Evolutionary conservation across 2,329 filamentous ascomycete species (phyloP), one percentile per base, ranked within the genome.

Genomic region (Blumeriella jaapii): DNA sequence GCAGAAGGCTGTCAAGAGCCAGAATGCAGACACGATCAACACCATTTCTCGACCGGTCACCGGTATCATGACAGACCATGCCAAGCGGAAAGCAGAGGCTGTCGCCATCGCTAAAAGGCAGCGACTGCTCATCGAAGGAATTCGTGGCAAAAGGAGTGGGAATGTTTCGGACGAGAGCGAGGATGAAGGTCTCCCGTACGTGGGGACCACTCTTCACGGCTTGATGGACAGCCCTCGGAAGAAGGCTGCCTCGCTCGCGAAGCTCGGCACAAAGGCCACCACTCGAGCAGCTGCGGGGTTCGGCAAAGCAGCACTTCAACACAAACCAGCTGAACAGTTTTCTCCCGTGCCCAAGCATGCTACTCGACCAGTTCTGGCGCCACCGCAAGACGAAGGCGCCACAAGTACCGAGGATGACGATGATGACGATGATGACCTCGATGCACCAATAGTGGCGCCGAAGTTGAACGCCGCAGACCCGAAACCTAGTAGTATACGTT

Each of bases 1-100:
- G 28, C 80, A 79, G 55, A 59, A 62, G 20, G 59, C 63, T 22
- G 71, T 74, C 3, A 69, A 63, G 44, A 53, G 61, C 7, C 65
- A 68, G 31, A 76, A 76, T 43, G 67, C 67, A 1, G 63, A 64
- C 2, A 56, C 55, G 6, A 56, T 65, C 29, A 51, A 49, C 30
- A 52, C 51, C 1, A 58, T 65, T 6, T 56, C 54, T 9, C 51
- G 62, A 22, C 59, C 59, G 2, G 61, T 62, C 2, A 55, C 49
- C 12, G 47, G 47, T 1, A 52, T 44, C 16, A 52, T 55, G 48
- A 40, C 53, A 10, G 45, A 50, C 20, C 36, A 50, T 5, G 53
- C 51, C 1, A 52, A 38, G 26, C 45, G 52, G 11, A 54, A 50
- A 36, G 17, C 46, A 2, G 52, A 61, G 16, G 58, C 58, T 5